phyloP scores from a whole-genome alignment of 768 basidiomycete species.

The Asterophora parasitica region DNA sequence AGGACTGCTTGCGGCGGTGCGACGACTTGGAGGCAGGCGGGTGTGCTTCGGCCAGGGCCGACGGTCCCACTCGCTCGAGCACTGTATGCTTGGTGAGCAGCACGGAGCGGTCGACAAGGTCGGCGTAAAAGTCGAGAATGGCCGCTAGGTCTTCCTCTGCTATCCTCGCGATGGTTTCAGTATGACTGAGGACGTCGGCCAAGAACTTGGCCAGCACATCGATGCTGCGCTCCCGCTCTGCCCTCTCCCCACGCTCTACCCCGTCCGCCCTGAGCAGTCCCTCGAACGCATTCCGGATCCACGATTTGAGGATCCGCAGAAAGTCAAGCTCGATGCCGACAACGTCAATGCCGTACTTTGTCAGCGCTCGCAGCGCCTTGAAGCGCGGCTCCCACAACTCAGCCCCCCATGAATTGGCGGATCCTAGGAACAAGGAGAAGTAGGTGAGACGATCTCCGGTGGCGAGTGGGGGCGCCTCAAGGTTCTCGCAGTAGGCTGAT shows the following conservation, averaged over 20 bases:
- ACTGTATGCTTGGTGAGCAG: constrained; percentile 20
- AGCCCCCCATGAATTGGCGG: constrained; percentile 45
- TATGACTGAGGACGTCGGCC: constrained; percentile 41
- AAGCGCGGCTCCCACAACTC: constrained; percentile 71
- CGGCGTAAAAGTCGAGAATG: constrained; percentile 58
- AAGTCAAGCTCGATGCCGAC: constrained; percentile 60
- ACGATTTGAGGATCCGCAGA: constrained; percentile 51
- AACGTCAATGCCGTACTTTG: constrained; percentile 53
- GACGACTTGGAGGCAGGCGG: constrained; percentile 24
- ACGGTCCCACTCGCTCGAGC: constrained; percentile 28
- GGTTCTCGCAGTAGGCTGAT: constrained; percentile 63
- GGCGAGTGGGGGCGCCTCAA: constrained; percentile 37
- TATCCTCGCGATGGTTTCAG: constrained; percentile 55
- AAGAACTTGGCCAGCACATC: constrained; percentile 58
- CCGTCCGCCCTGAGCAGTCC: constrained; percentile 34
- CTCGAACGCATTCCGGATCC: constrained; percentile 65
- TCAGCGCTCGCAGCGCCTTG: constrained; percentile 62
- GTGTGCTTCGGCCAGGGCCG: constrained; percentile 25
- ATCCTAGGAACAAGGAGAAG: constrained; percentile 56
- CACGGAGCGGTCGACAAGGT: constrained; percentile 52
- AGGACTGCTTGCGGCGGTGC: constrained; percentile 61
- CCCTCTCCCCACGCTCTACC: constrained; percentile 35
- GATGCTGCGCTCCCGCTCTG: constrained; percentile 62
- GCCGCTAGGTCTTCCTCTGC: constrained; percentile 51
- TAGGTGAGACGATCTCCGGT: constrained; percentile 60